Base-by-base conservation (phyloP, 2,329 filamentous ascomycete species). In the Ophiostoma piceae region DNA sequence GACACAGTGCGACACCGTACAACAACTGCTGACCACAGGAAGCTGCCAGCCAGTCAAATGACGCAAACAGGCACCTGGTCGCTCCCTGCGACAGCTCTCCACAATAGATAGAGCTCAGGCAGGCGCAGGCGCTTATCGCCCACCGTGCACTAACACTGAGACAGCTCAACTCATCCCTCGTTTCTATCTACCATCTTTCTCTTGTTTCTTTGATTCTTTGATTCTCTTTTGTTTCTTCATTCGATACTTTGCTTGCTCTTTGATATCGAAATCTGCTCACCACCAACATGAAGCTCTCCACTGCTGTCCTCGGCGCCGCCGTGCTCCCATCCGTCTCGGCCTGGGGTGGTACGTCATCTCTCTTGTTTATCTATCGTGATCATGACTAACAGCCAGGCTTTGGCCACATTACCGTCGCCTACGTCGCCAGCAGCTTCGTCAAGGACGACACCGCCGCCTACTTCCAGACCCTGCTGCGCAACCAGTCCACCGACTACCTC, bases 381-480 rank as follows among this genome's bases (percentile, higher is more conserved):
- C 39, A 14, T 35, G 39, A 41, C 35, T 19, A 14, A 29, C 60
- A 22, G 19, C 26, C n/a, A 87, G 85, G 84, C 72, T 82, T 90
- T 69, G 88, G 88, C 1, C 88, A 90, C 77, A 86, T 88, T 75
- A 87, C 88, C 3, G 84, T 88, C 8, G 88, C 87, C 60, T 89
- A 88, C 75, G 76, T 90, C 29, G 88, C 88, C 12, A 83, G 82
- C 74, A 83, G 83, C 75, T 86, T 90, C 74, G 85, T 90, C 67
- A 78, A 83, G 69, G 81, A 84, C 47, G 77, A 81, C 39, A 90
- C 88, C 16, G 80, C 85, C 29, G 72, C 79, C 54, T 86, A 85
- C 76, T 84, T 90, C 75, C 84, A 90, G 75, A 76, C 79, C 4
- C 80, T 90, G 67, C 81, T 90, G 60, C 78, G 82, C 72, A 85